Conservation (phyloP, 83 land plant genomes). For the Picea mariana region DNA sequence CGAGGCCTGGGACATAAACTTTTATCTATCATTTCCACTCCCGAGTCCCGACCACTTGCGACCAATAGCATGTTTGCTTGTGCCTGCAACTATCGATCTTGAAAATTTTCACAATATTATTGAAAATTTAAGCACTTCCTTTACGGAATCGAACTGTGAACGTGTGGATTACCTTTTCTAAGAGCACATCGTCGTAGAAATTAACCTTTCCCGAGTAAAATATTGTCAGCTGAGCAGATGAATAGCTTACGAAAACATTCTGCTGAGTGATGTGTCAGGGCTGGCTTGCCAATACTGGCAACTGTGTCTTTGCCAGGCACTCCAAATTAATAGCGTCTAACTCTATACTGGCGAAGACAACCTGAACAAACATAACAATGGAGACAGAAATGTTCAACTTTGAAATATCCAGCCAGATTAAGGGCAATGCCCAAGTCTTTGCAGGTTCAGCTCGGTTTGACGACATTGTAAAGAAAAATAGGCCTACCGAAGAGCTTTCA, state of each 20-base stretch:
- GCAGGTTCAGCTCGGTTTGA: neutral
- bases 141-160: neutral
- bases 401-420: neutral
- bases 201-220: constrained; percentile 26
- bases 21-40: too few species aligned
- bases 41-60: too few species aligned
- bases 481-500: neutral
- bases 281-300: constrained; percentile 4
- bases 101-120: neutral
- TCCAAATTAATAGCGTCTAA: neutral
- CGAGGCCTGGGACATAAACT: too few species aligned
- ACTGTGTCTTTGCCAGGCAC: neutral
- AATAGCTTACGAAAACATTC: neutral
- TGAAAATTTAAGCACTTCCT: neutral
- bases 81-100: constrained; percentile 30
- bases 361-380: neutral
- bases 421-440: neutral
- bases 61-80: constrained; percentile 47
- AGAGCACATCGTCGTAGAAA: constrained; percentile 24
- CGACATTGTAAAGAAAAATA: neutral
- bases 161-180: constrained; percentile 13
- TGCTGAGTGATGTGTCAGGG: neutral
- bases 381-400: neutral
- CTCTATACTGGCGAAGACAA: neutral
- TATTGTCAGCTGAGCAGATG: constrained; percentile 24